These are phyloP conservation scores for Musa acuminata DNA, from an alignment of 176 grass and related monocot species.

Conservation along the genomic window DNA sequence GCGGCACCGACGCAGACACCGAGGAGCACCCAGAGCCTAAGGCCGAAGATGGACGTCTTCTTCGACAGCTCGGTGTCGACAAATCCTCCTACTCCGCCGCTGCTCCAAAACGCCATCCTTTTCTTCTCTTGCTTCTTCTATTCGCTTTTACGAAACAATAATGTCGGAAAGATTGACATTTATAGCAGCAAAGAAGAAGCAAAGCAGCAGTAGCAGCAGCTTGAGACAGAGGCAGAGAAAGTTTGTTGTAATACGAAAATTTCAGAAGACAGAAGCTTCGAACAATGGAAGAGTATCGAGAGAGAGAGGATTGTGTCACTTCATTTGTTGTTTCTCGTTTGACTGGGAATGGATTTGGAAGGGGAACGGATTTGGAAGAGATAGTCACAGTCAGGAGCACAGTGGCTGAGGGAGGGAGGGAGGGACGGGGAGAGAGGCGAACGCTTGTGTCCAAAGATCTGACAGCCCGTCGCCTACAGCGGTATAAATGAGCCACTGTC, in stretches of 20 bases:
- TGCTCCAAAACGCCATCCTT: conserved; percentile 31
- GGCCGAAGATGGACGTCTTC: conserved; percentile 69
- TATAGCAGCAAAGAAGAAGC: not conserved
- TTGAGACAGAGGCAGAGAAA: too few species aligned
- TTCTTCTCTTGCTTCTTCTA: not conserved
- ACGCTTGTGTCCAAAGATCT: not conserved
- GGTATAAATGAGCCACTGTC: not conserved
- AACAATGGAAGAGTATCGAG: too few species aligned
- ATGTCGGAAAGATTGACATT: not conserved
- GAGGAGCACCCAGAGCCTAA: conserved; percentile 52
- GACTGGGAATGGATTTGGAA: too few species aligned
- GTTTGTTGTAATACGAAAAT: too few species aligned
- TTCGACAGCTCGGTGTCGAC: conserved; percentile 48
- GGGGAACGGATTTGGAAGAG: too few species aligned
- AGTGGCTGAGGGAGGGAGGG: not conserved
- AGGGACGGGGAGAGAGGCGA: not conserved
- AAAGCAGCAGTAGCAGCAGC: too few species aligned
- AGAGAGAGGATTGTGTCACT: too few species aligned
- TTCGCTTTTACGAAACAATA: conserved; percentile 11
- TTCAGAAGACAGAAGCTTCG: too few species aligned
- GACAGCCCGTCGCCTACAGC: not conserved
- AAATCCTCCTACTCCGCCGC: conserved; percentile 18
- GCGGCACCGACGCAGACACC: conserved; percentile 33
- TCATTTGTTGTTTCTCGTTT: too few species aligned
- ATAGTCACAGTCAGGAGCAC: too few species aligned